Percentiles rank a stretch among this genome's conserved stretches.
phyloP scores from a whole-genome alignment of 2,329 filamentous ascomycete species.

The Raffaelea albimanens region DNA sequence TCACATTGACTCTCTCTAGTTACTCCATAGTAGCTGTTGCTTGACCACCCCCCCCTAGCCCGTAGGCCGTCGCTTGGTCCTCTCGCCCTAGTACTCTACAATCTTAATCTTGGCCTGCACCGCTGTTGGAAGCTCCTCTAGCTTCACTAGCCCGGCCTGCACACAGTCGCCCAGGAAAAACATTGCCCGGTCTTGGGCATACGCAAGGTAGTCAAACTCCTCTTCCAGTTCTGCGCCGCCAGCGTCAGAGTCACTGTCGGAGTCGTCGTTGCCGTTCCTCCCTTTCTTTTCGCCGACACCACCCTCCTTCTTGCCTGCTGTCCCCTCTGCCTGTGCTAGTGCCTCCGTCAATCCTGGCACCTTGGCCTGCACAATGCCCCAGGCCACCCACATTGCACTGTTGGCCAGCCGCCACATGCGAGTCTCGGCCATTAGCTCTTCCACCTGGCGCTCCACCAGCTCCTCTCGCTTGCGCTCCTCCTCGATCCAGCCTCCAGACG shows the following conservation, averaged over 20 bases:
- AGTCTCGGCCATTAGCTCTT: constrained; percentile 66
- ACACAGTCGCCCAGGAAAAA: constrained; percentile 94
- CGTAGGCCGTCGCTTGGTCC: no score
- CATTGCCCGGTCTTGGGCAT: constrained; percentile 80
- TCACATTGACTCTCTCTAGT: no score
- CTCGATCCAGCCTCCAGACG: constrained; percentile 46
- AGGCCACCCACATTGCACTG: constrained; percentile 85
- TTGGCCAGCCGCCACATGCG: constrained; percentile 81
- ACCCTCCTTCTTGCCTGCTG: constrained; percentile 15
- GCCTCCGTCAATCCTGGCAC: constrained; percentile 51
- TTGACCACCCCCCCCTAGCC: no score
- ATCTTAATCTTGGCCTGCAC: constrained; percentile 57
- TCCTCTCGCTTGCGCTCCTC: constrained; percentile 55
- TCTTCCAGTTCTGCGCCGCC: constrained; percentile 50
- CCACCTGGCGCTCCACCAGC: constrained; percentile 56
- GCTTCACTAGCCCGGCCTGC: constrained; percentile 61
- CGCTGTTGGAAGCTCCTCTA: constrained; percentile 66
- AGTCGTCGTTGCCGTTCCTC: not conserved
- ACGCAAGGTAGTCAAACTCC: constrained; percentile 87
- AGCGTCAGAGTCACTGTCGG: constrained; percentile 14
- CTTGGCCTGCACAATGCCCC: constrained; percentile 94
- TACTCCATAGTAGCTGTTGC: no score
- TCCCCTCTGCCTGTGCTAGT: constrained; percentile 17
- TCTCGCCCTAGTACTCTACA: constrained; percentile 51
- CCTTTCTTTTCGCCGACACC: not conserved